A percentile compares a stretch with the other conserved stretches of the same genome.
phyloP scores from a whole-genome alignment of 2,329 filamentous ascomycete genomes.

The Trichophyton benhamiae region DNA sequence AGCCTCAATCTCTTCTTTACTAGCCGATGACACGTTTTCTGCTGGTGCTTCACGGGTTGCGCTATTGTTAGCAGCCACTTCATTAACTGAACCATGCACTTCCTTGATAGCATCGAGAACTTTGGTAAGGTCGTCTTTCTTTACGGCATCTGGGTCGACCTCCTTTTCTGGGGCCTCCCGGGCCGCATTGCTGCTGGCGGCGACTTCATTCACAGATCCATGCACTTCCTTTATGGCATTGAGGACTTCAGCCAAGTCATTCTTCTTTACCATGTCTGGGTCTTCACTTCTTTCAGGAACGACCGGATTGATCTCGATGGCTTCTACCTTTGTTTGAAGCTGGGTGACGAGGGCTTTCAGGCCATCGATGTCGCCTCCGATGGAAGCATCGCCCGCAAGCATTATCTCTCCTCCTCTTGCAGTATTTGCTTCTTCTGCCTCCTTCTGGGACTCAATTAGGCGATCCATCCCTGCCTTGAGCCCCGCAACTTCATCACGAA shows the following conservation, averaged over 20 bases:
- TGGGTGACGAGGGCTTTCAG: slow-evolving; percentile 74
- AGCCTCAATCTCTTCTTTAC: slow-evolving; percentile 74
- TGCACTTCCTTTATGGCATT: slow-evolving; percentile 42
- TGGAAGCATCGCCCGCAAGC: slow-evolving; percentile 42
- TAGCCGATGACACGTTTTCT: slow-evolving; percentile 43
- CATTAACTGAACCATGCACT: slow-evolving; percentile 49
- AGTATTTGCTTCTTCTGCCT: slow-evolving; percentile 39
- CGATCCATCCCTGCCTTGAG: slow-evolving; percentile 67
- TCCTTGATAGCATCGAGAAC: slow-evolving; percentile 34
- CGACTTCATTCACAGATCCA: slow-evolving; percentile 42
- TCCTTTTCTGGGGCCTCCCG: slow-evolving; percentile 21
- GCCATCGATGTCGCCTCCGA: slow-evolving; percentile 65
- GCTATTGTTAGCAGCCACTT: slow-evolving; percentile 31
- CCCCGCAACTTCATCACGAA: slow-evolving; percentile 67
- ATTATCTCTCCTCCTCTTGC: slow-evolving; percentile 45
- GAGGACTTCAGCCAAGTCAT: slow-evolving; percentile 37
- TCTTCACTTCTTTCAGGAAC: slow-evolving; percentile 27
- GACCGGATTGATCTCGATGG: slow-evolving; percentile 49
- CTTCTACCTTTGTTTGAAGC: slow-evolving; percentile 71
- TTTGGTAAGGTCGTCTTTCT: slow-evolving; percentile 38
- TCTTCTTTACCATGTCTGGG: slow-evolving; percentile 35
- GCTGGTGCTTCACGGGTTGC: slow-evolving; percentile 17
- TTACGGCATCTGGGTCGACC: slow-evolving; percentile 30
- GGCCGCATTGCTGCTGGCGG: not conserved
- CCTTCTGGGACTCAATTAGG: slow-evolving; percentile 47